Evolutionary conservation across 192 early-diverging fungal genomes (phyloP), one percentile per base, ranked within the genome.

Genomic region (Spizellomyces sp.): DNA sequence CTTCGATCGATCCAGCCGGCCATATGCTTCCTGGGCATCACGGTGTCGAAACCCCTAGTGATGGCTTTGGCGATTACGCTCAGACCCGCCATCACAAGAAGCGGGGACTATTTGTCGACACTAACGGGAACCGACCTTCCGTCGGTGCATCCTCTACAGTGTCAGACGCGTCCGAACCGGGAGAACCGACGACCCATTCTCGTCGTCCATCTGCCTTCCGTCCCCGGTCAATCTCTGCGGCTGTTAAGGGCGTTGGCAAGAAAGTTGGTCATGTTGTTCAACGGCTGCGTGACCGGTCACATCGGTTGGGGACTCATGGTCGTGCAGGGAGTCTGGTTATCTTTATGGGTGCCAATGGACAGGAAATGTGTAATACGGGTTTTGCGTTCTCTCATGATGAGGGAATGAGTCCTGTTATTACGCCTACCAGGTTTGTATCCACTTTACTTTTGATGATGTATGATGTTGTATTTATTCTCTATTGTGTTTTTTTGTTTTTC

Each of bases 351-450:
- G 63, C 67, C 5, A 57, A 80, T 8, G 75, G 67, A 19, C 67
- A 74, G 14, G 69, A 21, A 10, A 46, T 58, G 63, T 61, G 10
- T 27, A 84, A 86, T 58, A 78, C 67, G 8, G 84, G 84, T 2
- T 86, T 84, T 71, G 75, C 75, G 45, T 86, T 86, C 59, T 82
- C 80, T 8, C 84, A 86, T 57, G 84, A 80, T 21, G 69, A 57
- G n/a, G 84, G 84, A 10, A 86, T 86, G 84, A 54, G 57, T 15
- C 73, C 78, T 47, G 55, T 86, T 57, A 86, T 86, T 44, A 84
- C 82, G 6, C 84, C 84, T 12, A 69, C 68, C 6, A 65, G 71
- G 70, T 36, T 36, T 36, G 27, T 36, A 3, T 36, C 27, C 27
- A n/a, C 27, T 0, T 3, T 36, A 36, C 27, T 36, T 36, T 36